These are phyloP conservation scores for Brassica incana DNA, from an alignment of 345 rosid genomes.

Conservation along the genomic window DNA sequence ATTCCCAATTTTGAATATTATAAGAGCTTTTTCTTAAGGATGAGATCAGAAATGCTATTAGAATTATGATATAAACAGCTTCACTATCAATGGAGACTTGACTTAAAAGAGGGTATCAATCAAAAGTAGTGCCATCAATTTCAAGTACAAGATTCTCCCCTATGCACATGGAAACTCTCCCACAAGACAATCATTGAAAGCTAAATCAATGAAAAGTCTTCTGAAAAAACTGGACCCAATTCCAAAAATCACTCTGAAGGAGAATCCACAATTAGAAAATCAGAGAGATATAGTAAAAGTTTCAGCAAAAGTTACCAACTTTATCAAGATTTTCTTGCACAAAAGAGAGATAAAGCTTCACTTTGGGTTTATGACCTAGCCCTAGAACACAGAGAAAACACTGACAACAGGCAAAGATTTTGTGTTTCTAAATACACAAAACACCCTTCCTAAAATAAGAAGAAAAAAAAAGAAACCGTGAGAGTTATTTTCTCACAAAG, in stretches of 20 bases:
- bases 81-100: constrained; percentile 18
- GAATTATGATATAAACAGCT: not conserved
- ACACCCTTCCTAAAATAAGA: not conserved
- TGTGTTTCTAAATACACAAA: not conserved
- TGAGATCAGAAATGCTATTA: not conserved
- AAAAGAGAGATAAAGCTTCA: constrained; percentile 3
- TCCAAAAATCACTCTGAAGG: not conserved
- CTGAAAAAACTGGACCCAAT: not conserved
- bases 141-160: constrained; percentile 18
- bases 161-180: not conserved
- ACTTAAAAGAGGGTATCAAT: constrained; percentile 28
- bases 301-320: constrained; percentile 42
- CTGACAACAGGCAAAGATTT: not conserved
- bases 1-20: not conserved
- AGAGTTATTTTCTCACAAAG: constrained; percentile 7
- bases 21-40: not conserved
- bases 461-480: not conserved
- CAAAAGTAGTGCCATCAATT: constrained; percentile 31
- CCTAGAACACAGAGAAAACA: constrained; percentile 18
- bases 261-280: not conserved
- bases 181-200: not conserved
- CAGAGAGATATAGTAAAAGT: constrained; percentile 4
- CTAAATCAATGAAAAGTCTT: not conserved
- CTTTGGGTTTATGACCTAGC: constrained; percentile 29
- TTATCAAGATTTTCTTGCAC: constrained; percentile 32